phyloP scores from a whole-genome alignment of 139 green algal genomes.

The Coelastrella sp. region DNA sequence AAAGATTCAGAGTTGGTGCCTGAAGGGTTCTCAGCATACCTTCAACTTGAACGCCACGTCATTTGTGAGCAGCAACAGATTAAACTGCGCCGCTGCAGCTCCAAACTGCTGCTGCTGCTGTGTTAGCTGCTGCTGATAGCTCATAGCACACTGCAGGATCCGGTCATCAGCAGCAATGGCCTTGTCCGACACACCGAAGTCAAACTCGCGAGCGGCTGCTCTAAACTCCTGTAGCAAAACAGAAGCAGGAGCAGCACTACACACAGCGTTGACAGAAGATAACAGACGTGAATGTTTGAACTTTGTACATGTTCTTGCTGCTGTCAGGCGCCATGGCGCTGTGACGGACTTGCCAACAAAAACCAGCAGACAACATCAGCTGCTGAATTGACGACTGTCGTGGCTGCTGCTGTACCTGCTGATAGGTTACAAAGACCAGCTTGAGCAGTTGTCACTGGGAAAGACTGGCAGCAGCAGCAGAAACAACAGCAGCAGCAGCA shows the following conservation, averaged over 20 bases:
- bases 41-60: slow-evolving; percentile 16
- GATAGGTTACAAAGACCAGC: too few species aligned
- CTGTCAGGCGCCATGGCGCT: too few species aligned
- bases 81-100: not conserved
- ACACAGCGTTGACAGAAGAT: not conserved
- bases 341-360: too few species aligned
- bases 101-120: not conserved
- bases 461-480: too few species aligned
- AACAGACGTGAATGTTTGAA: too few species aligned
- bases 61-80: slow-evolving; percentile 17
- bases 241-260: not conserved
- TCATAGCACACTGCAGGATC: slow-evolving; percentile 15
- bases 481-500: too few species aligned
- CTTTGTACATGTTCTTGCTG: too few species aligned
- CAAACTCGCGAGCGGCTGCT: not conserved
- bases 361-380: too few species aligned
- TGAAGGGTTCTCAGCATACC: not conserved
- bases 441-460: too few species aligned
- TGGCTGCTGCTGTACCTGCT: too few species aligned
- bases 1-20: too few species aligned
- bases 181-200: not conserved
- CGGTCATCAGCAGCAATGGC: slow-evolving; percentile 1
- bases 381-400: too few species aligned
- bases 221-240: slow-evolving; percentile 11
- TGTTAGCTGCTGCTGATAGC: not conserved